Conservation (phyloP, 192 early-diverging fungal species). For the Rhizoclosmatium globosum region DNA sequence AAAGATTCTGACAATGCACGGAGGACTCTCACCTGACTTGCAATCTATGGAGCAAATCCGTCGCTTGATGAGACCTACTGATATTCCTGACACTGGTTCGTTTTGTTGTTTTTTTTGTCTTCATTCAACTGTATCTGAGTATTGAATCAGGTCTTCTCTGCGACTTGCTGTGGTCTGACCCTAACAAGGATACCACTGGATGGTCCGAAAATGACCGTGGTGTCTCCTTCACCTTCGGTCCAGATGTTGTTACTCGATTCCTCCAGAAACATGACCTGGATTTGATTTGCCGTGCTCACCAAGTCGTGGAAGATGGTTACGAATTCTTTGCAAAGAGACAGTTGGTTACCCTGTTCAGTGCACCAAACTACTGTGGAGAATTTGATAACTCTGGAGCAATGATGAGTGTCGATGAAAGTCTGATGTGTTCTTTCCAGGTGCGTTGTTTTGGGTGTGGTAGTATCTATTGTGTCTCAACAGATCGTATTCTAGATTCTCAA, state of each 20-base stretch:
- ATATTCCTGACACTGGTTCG: constrained; percentile 95
- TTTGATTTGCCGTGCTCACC: constrained; percentile 97
- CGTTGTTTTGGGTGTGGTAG: background rate
- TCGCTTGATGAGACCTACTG: constrained; percentile 95
- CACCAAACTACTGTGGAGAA: constrained; percentile 95
- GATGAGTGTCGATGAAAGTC: constrained; percentile 75
- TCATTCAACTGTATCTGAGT: no score
- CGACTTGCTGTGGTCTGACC: constrained; percentile 97
- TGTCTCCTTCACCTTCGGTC: constrained; percentile 95
- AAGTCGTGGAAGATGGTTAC: constrained; percentile 98
- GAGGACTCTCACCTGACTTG: constrained; percentile 95
- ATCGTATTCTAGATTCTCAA: constrained; percentile 81
- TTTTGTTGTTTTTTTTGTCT: background rate
- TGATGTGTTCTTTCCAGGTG: constrained; percentile 75
- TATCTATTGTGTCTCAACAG: background rate
- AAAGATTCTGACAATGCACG: constrained; percentile 99
- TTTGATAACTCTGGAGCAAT: constrained; percentile 75
- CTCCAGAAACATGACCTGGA: constrained; percentile 97
- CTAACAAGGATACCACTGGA: constrained; percentile 94
- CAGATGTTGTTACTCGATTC: constrained; percentile 91
- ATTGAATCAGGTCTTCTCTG: constrained; percentile 76
- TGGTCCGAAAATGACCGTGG: constrained; percentile 99
- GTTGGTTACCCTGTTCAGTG: constrained; percentile 94
- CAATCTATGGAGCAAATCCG: constrained; percentile 98
- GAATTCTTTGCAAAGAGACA: constrained; percentile 98